Percentiles rank a stretch among this genome's conserved stretches.
phyloP scores from a whole-genome alignment of 345 rosid genomes.

The Aegle marmelos region DNA sequence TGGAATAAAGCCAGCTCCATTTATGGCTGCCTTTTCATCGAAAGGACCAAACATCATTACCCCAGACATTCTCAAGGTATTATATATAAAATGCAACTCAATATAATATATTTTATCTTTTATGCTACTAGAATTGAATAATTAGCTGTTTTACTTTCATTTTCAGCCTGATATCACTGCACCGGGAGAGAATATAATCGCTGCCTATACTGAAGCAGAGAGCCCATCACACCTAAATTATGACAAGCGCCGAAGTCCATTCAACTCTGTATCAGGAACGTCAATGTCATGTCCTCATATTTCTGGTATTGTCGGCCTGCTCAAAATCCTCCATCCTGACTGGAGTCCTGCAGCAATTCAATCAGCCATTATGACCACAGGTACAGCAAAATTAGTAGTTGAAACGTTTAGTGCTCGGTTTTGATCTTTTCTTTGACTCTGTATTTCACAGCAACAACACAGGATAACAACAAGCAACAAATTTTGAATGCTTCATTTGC shows the following conservation, averaged over 20 bases:
- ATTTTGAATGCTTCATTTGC: conserved; percentile 39
- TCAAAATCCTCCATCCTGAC: conserved; percentile 59
- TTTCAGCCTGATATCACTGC: conserved; percentile 79
- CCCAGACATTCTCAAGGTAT: conserved; percentile 66
- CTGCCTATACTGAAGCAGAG: conserved; percentile 58
- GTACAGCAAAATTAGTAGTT: conserved; percentile 29
- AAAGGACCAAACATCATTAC: conserved; percentile 65
- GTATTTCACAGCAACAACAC: conserved; percentile 41
- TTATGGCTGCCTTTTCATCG: conserved; percentile 80
- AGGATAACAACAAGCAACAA: conserved; percentile 45
- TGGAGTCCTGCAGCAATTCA: conserved; percentile 87
- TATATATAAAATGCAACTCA: neutral
- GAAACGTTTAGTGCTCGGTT: neutral
- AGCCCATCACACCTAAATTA: conserved; percentile 47
- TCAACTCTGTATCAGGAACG: conserved; percentile 62
- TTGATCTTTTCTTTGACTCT: neutral
- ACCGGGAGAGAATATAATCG: conserved; percentile 77
- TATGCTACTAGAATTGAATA: neutral
- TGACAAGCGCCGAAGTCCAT: conserved; percentile 54
- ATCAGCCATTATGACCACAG: conserved; percentile 82
- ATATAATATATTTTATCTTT: neutral
- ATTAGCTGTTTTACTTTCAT: neutral
- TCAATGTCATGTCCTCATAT: conserved; percentile 92
- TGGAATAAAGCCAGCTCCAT: conserved; percentile 58
- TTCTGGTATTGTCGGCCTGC: conserved; percentile 72